Evolutionary conservation across 2,329 filamentous ascomycete species (phyloP).

Genomic region (Claviceps humidiphila): DNA sequence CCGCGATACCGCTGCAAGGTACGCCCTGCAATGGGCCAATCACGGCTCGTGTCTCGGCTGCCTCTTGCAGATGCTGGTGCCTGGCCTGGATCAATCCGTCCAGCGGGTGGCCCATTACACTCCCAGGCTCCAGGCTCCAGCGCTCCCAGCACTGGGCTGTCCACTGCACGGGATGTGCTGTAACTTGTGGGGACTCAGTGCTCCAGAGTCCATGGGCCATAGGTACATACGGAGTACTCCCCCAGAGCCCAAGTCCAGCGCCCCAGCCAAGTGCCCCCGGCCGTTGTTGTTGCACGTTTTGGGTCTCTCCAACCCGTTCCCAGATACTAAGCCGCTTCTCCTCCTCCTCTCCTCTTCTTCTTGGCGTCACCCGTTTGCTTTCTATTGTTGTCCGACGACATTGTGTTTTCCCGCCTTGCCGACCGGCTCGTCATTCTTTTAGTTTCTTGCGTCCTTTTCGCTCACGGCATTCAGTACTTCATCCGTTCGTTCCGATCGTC

Average conservation of each 20-base stretch:
- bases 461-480: conserved; percentile 12
- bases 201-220: neutral
- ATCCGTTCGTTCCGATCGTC: conserved; percentile 24
- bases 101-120: too few relatives aligned
- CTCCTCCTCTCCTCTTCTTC: conserved; percentile 14
- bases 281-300: neutral
- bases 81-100: too few relatives aligned
- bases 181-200: neutral
- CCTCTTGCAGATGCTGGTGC: neutral
- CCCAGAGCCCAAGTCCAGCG: neutral
- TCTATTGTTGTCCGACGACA: conserved; percentile 22
- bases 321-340: conserved; percentile 12
- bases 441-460: conserved; percentile 11
- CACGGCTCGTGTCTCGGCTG: neutral
- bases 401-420: conserved; percentile 32
- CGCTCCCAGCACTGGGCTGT: neutral
- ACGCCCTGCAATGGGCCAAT: conserved; percentile 1
- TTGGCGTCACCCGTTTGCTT: conserved; percentile 19
- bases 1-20: conserved; percentile 4
- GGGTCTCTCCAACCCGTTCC: conserved; percentile 7
- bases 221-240: too few relatives aligned
- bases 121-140: too few relatives aligned
- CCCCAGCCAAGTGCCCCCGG: neutral
- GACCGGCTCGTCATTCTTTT: conserved; percentile 47
- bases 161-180: neutral